Evolutionary conservation across 2,329 filamentous ascomycete species (phyloP).

Genomic region (Aspergillus hortae): DNA sequence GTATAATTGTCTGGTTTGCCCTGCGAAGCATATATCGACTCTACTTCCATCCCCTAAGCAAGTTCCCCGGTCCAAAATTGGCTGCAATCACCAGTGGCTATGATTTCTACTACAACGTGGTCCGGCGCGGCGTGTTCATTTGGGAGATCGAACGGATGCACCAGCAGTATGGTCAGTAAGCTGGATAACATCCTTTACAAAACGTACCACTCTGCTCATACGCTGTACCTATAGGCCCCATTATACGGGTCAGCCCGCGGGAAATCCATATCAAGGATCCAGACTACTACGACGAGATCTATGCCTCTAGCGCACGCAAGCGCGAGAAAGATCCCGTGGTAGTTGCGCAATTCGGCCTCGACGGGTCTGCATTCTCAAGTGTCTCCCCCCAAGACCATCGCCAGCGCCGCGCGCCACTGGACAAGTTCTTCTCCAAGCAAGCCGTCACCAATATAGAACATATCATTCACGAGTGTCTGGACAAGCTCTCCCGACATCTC

Average conservation of each 20-base stretch:
- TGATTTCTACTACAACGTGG: conserved; percentile 4
- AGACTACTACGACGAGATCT: conserved; percentile 32
- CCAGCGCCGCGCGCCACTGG: conserved; percentile 15
- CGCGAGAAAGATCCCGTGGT: conserved; percentile 25
- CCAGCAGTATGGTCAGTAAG: neutral
- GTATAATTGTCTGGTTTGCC: neutral
- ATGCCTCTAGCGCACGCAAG: conserved; percentile 20
- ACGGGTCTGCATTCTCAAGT: conserved; percentile 13
- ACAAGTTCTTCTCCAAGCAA: conserved; percentile 22
- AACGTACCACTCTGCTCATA: neutral
- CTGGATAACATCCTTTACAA: neutral
- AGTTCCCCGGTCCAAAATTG: conserved; percentile 5
- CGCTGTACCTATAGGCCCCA: conserved; percentile 21
- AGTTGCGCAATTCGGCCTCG: conserved; percentile 13
- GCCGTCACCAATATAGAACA: conserved; percentile 11
- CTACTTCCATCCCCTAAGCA: conserved; percentile 2
- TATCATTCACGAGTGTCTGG: conserved; percentile 12
- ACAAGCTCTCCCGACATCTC: conserved; percentile 14
- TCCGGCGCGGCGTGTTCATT: neutral
- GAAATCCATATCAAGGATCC: conserved; percentile 35
- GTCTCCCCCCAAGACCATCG: conserved; percentile 18
- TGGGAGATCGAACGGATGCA: neutral
- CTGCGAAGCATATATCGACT: conserved; percentile 2
- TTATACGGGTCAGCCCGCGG: conserved; percentile 31
- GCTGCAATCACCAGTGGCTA: conserved; percentile 1